phyloP scores from a whole-genome alignment of 768 basidiomycete species.

The Cubamyces sp. region DNA sequence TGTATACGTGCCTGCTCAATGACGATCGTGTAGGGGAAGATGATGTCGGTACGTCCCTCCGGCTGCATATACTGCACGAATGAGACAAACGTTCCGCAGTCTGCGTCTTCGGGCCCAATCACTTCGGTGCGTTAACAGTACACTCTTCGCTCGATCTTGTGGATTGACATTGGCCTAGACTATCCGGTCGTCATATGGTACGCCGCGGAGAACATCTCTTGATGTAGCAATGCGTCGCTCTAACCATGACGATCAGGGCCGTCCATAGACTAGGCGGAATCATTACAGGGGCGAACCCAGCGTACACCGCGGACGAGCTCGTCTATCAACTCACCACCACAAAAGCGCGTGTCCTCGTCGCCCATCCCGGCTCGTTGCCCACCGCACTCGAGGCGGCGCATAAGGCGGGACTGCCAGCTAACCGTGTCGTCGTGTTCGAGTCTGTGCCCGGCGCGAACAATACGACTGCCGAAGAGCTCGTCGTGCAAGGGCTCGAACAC shows the following conservation, averaged over 20 bases:
- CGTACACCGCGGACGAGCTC: conserved; percentile 38
- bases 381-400: conserved; percentile 32
- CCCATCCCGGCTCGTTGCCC: conserved; percentile 30
- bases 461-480: conserved; percentile 48
- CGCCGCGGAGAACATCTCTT: background rate
- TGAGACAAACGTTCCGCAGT: conserved; percentile 42
- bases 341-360: conserved; percentile 32
- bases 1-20: too few species aligned
- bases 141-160: background rate
- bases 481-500: conserved; percentile 51
- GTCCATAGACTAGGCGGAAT: conserved; percentile 59
- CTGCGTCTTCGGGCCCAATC: conserved; percentile 64
- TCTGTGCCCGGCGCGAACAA: conserved; percentile 25
- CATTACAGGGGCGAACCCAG: conserved; percentile 46
- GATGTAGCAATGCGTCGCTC: too few species aligned
- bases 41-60: conserved; percentile 50
- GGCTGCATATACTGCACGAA: background rate
- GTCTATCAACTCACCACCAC: conserved; percentile 36
- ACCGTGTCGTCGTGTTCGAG: conserved; percentile 33
- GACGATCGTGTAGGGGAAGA: conserved; percentile 43
- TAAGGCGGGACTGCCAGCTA: conserved; percentile 25
- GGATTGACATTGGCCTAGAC: conserved; percentile 14
- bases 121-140: conserved; percentile 24
- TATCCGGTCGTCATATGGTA: conserved; percentile 34
- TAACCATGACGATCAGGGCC: conserved; percentile 37